Conservation (phyloP, 139 green algal species). For the Ostreobium quekettii region DNA sequence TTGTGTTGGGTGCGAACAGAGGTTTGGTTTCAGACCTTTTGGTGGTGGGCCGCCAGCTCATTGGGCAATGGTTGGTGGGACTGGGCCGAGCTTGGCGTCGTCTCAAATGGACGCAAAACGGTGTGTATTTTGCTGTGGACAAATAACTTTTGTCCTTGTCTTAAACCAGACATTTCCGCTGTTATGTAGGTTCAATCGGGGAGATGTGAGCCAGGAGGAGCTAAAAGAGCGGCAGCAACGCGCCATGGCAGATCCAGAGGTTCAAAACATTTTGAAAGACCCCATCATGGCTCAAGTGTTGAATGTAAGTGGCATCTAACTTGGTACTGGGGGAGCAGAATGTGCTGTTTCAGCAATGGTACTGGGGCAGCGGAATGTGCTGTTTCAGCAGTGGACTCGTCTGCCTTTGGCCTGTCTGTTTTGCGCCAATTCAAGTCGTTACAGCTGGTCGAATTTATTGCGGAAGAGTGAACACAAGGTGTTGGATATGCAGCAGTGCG, state of each 20-base stretch:
- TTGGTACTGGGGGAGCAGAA: neutral
- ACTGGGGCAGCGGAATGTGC: too few species aligned
- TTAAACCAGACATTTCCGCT: neutral
- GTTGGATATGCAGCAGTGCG: too few species aligned
- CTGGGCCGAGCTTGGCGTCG: neutral
- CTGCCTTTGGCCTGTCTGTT: too few species aligned
- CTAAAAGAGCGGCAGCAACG: conserved; percentile 76
- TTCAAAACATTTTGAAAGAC: conserved; percentile 88
- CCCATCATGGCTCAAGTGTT: conserved; percentile 80
- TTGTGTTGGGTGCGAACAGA: neutral
- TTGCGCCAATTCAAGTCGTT: too few species aligned
- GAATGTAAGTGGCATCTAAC: too few species aligned
- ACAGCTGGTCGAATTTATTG: too few species aligned
- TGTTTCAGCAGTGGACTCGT: too few species aligned
- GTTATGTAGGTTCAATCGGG: conserved; percentile 20
- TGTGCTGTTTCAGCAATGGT: too few species aligned
- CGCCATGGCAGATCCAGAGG: conserved; percentile 88
- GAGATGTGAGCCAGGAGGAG: conserved; percentile 77
- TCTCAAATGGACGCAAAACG: neutral
- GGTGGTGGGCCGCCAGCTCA: neutral
- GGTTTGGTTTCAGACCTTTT: neutral
- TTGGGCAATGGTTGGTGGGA: neutral
- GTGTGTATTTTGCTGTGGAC: neutral
- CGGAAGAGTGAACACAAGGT: too few species aligned
- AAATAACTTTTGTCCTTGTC: neutral